These are phyloP conservation scores for Cerrena zonata DNA, from an alignment of 1,284 basidiomycete species.

Conservation along the genomic window DNA sequence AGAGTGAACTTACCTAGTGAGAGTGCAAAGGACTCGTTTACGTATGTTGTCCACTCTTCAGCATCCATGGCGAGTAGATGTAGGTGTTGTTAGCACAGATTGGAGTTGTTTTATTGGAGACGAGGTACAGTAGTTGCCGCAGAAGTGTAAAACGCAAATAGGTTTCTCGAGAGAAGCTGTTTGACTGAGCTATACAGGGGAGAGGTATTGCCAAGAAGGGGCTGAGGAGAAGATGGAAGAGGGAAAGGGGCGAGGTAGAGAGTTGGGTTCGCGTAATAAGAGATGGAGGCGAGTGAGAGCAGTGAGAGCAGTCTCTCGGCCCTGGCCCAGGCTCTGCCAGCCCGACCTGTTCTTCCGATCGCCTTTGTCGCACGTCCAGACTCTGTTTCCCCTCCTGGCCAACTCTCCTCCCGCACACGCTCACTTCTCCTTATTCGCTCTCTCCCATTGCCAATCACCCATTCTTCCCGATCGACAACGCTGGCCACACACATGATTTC, in stretches of 20 bases:
- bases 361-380: not conserved
- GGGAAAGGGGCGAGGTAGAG: not conserved
- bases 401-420: not conserved
- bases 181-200: no score
- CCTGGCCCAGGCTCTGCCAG: not conserved
- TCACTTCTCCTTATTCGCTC: not conserved
- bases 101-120: not conserved
- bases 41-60: slow-evolving; percentile 64
- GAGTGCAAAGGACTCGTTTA: slow-evolving; percentile 72
- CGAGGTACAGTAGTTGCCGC: not conserved
- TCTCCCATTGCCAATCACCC: not conserved
- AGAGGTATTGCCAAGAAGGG: no score
- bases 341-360: not conserved
- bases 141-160: no score
- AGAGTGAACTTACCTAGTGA: slow-evolving; percentile 55
- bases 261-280: not conserved
- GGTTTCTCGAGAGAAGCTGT: no score
- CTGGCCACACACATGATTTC: no score
- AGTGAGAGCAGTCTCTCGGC: not conserved
- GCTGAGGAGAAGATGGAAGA: no score
- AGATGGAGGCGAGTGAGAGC: not conserved
- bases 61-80: not conserved
- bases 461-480: no score
- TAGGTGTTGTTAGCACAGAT: not conserved
- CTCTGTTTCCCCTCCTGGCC: not conserved